Base-by-base conservation (phyloP, 163 green algal species). In the Picocystis sp. region DNA sequence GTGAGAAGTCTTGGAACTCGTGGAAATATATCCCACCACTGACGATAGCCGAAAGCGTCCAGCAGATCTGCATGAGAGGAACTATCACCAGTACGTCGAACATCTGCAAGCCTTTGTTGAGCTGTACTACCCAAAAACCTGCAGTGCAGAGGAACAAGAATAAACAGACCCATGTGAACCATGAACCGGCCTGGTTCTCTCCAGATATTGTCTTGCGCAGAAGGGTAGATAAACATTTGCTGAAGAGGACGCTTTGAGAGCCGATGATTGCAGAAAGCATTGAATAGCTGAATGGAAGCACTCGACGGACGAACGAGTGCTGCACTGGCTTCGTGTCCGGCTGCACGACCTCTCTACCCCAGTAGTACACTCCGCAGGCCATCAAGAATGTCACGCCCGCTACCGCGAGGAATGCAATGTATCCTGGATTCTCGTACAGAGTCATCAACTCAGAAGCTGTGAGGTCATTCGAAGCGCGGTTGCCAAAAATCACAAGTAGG, bases 401-500 rank as follows among this genome's bases (percentile, higher is more conserved):
- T 6, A 56, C 29, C 6, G 14, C 45, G 11, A 74, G 47, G 54
- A 78, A 82, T 23, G 48, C 35, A 15, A 80, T 71, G 61, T 80
- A 82, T 2, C 53, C 55, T 8, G 67, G 55, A 55, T 65, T 56
- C 12, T 25, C 53, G 48, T 85, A 87, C 24, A 78, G 61, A 0
- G 53, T 11, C 44, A 81, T 45, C 56, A 93, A 64, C 19, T 87
- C 56, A 15, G 71, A 21, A 2, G 75, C 76, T 0, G 64, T 82
- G 22, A 83, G 75, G 3, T 62, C 61, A 6, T 67, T 50, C 14
- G 65, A 81, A 29, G 60, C 54, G 52, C 93, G 81, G 63, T 82
- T 87, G 52, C 83, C 84, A 69, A 92, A 93, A 0, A 60, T 56
- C 9, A 94, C 84, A 23, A 94, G 70, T 47, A 93, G 48, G 9